Evolutionary conservation across 495 filamentous ascomycete species (phyloP).

Genomic region (Aspergillus nanangensis): DNA sequence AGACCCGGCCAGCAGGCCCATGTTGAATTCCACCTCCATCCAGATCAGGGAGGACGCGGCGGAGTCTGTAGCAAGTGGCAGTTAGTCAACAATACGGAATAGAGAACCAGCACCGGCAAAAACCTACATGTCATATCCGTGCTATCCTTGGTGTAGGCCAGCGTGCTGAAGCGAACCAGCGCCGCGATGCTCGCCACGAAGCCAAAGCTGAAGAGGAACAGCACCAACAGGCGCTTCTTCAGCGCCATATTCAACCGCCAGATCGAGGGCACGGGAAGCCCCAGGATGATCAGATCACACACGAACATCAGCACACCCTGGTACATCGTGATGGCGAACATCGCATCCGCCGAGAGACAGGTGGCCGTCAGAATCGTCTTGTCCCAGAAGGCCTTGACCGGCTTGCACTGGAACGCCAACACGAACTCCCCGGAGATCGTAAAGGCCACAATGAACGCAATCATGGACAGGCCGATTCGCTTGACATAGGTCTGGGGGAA

Average conservation of each 20-base stretch:
- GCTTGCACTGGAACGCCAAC: constrained; percentile 14
- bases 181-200: constrained; percentile 6
- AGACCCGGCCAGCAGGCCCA: constrained; percentile 11
- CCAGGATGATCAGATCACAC: constrained; percentile 47
- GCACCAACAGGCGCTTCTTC: constrained; percentile 42
- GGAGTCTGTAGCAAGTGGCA: constrained; percentile 5
- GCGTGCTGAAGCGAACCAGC: constrained; percentile 3
- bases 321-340: constrained; percentile 13
- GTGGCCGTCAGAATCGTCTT: constrained; percentile 4
- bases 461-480: constrained; percentile 6
- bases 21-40: constrained; percentile 17
- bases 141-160: constrained; percentile 7
- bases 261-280: constrained; percentile 44
- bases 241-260: constrained; percentile 37
- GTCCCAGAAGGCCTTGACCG: constrained; percentile 12
- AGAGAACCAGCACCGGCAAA: neutral
- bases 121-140: constrained; percentile 8
- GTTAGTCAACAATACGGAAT: neutral
- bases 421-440: constrained; percentile 10
- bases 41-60: constrained; percentile 13
- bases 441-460: constrained; percentile 8
- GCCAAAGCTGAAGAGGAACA: constrained; percentile 43
- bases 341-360: constrained; percentile 10
- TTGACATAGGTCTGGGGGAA: constrained; percentile 12
- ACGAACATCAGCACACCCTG: constrained; percentile 28